Conservation (phyloP, 805 yeast species). For the Metschnikowia gelsemii region DNA sequence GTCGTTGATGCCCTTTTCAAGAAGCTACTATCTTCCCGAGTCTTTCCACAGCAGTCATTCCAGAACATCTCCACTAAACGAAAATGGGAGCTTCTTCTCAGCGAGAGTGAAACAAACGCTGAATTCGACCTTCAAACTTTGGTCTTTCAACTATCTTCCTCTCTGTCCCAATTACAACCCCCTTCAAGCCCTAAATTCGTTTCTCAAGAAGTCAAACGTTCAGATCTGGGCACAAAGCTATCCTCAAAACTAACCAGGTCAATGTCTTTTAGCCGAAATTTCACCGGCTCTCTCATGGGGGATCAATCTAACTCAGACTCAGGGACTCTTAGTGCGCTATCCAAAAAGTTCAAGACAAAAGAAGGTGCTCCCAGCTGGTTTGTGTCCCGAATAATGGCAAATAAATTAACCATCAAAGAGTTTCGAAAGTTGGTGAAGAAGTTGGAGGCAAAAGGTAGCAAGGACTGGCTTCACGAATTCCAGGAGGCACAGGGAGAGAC, state of each 20-base stretch:
- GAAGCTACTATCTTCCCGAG: slow-evolving; percentile 36
- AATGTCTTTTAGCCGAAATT: slow-evolving; percentile 1
- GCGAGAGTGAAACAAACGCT: slow-evolving; percentile 40
- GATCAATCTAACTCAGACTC: slow-evolving; percentile 8
- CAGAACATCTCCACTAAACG: slow-evolving; percentile 34
- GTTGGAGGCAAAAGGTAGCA: slow-evolving; percentile 25
- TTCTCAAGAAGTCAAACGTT: neutral
- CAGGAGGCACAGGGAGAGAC: slow-evolving; percentile 45
- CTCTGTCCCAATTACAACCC: neutral
- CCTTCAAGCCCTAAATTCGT: neutral
- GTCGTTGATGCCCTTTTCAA: slow-evolving; percentile 43
- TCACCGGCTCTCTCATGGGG: neutral
- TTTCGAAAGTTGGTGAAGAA: slow-evolving; percentile 36
- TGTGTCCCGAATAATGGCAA: slow-evolving; percentile 37
- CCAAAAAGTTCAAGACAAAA: slow-evolving; percentile 28
- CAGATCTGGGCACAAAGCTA: neutral
- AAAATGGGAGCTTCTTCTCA: slow-evolving; percentile 45
- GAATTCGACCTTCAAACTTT: slow-evolving; percentile 35
- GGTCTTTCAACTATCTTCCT: slow-evolving; percentile 15
- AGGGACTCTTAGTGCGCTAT: slow-evolving; percentile 10
- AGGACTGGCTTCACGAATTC: slow-evolving; percentile 33
- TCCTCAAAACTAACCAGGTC: slow-evolving; percentile 1
- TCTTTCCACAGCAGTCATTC: slow-evolving; percentile 36
- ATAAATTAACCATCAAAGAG: slow-evolving; percentile 32
- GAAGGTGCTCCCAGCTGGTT: slow-evolving; percentile 45